Conservation (phyloP, 2,329 filamentous ascomycete genomes). For the Triangularia verruculosa region DNA sequence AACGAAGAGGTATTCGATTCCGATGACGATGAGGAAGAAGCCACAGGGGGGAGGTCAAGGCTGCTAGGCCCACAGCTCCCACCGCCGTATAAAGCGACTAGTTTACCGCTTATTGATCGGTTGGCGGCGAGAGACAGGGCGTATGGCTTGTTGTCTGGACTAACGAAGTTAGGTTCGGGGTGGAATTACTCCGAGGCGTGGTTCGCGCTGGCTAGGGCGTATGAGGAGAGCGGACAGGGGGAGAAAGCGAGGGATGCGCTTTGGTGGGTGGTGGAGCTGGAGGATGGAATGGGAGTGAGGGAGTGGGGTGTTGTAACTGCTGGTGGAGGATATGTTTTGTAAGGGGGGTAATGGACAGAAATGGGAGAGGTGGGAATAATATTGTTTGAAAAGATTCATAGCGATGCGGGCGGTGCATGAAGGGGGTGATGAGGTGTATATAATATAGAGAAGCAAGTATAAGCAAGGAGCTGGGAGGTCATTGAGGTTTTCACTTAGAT, state of each 20-base stretch:
- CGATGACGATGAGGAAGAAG: constrained; percentile 14
- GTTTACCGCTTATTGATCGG: constrained; percentile 71
- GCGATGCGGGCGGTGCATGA: too few species aligned
- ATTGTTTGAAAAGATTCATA: background rate
- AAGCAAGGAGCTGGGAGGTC: background rate
- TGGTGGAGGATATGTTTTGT: constrained; percentile 65
- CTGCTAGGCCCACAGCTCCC: constrained; percentile 43
- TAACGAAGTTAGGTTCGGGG: constrained; percentile 80
- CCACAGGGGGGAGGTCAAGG: background rate
- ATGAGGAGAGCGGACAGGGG: constrained; percentile 80
- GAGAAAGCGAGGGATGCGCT: constrained; percentile 89
- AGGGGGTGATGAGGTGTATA: background rate
- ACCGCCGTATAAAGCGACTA: constrained; percentile 54
- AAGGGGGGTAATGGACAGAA: background rate
- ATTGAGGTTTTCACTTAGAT: background rate
- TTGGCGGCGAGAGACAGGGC: constrained; percentile 89
- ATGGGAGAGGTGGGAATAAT: background rate
- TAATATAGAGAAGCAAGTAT: background rate
- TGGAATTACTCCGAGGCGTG: constrained; percentile 95
- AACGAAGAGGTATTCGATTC: constrained; percentile 6
- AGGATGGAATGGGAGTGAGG: constrained; percentile 77
- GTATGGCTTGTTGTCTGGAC: constrained; percentile 72
- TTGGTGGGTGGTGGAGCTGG: constrained; percentile 97
- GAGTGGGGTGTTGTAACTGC: constrained; percentile 65
- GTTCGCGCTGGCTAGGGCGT: constrained; percentile 81